phyloP scores from a whole-genome alignment of 495 filamentous ascomycete species.

The Oidiodendron maius region DNA sequence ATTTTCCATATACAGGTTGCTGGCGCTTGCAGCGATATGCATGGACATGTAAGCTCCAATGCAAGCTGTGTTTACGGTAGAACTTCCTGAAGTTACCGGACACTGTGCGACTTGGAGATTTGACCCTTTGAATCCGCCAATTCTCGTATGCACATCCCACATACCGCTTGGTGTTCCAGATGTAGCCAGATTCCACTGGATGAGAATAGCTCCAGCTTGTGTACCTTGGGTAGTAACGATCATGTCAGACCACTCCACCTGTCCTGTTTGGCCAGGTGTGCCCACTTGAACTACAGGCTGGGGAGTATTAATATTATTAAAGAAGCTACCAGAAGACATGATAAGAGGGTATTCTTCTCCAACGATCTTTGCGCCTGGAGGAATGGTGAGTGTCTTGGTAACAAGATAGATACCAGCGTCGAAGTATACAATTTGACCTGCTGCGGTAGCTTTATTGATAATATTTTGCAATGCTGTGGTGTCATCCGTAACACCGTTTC shows the following conservation, averaged over 20 bases:
- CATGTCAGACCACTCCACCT: conserved; percentile 51
- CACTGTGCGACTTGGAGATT: conserved; percentile 36
- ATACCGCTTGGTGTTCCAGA: conserved; percentile 11
- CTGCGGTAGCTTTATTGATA: conserved; percentile 20
- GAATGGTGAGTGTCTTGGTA: conserved; percentile 41
- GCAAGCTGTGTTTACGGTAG: conserved; percentile 27
- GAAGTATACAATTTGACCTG: conserved; percentile 15
- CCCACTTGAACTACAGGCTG: conserved; percentile 50
- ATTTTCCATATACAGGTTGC: conserved; percentile 52
- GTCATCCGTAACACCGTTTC: conserved; percentile 51
- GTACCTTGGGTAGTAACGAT: conserved; percentile 38
- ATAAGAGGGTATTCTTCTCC: conserved; percentile 42
- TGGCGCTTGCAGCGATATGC: conserved; percentile 37
- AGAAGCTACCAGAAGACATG: conserved; percentile 37
- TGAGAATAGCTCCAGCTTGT: conserved; percentile 37
- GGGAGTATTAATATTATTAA: conserved; percentile 41
- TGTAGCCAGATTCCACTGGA: conserved; percentile 24
- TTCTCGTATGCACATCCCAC: conserved; percentile 37
- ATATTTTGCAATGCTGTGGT: conserved; percentile 36
- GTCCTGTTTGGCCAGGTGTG: conserved; percentile 43
- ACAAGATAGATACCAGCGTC: conserved; percentile 41
- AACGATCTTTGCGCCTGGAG: conserved; percentile 43
- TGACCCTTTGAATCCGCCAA: conserved; percentile 37
- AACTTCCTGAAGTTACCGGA: conserved; percentile 14
- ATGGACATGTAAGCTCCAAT: conserved; percentile 44